A percentile compares a stretch with the other conserved stretches of the same genome.
Evolutionary conservation across 1,139 yeast genomes (phyloP).

Genomic region (Candida sojae): DNA sequence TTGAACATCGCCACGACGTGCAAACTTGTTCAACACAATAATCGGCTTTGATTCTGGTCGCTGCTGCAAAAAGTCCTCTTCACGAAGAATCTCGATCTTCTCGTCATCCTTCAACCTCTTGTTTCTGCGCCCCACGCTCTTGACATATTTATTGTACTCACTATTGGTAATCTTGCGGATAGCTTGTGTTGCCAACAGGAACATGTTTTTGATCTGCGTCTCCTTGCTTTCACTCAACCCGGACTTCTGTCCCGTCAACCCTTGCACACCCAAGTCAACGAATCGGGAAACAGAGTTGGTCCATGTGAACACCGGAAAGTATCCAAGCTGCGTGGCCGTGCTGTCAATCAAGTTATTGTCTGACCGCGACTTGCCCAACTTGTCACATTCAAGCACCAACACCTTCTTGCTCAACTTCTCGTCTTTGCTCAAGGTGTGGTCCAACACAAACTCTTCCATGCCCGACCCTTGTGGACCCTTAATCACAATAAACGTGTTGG

Average conservation of each 20-base stretch:
- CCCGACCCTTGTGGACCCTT: constrained; percentile 97
- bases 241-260: constrained; percentile 91
- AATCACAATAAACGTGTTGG: constrained; percentile 79
- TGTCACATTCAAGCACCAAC: constrained; percentile 77
- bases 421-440: constrained; percentile 59
- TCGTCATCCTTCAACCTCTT: constrained; percentile 13
- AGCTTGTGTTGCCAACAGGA: constrained; percentile 71
- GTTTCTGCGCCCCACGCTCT: constrained; percentile 19
- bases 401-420: constrained; percentile 50
- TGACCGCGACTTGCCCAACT: constrained; percentile 67
- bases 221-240: constrained; percentile 88
- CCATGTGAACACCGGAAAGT: constrained; percentile 95
- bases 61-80: constrained; percentile 80
- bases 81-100: constrained; percentile 46
- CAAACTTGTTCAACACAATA: constrained; percentile 75
- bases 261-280: constrained; percentile 83
- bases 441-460: constrained; percentile 75
- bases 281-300: constrained; percentile 76
- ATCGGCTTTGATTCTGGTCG: constrained; percentile 90
- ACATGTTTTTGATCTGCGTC: constrained; percentile 78
- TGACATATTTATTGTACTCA: constrained; percentile 37
- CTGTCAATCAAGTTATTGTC: constrained; percentile 68
- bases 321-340: constrained; percentile 79
- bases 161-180: constrained; percentile 64
- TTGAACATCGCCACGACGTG: constrained; percentile 53